A percentile compares a stretch with the other conserved stretches of the same genome.
Conservation (phyloP, 1,139 yeast species). For the Pichia sp. region DNA sequence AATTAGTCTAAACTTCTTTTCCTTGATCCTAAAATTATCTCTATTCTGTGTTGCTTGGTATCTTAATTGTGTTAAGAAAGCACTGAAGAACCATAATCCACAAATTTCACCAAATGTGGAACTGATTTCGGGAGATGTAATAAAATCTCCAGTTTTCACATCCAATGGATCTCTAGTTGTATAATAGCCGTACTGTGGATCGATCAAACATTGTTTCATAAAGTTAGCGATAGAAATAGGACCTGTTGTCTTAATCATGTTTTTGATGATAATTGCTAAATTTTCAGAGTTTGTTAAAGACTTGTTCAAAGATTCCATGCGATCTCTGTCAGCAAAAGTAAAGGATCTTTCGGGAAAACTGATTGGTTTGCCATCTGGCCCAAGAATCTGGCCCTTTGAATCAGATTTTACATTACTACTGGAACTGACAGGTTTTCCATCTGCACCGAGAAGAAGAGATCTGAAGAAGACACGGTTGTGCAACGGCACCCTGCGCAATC, state of each 20-base stretch:
- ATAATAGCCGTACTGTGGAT: slow-evolving; percentile 75
- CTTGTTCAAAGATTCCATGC: slow-evolving; percentile 5
- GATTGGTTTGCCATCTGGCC: slow-evolving; percentile 14
- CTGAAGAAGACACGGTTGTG: slow-evolving; percentile 2
- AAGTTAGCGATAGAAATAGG: slow-evolving; percentile 69
- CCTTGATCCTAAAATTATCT: slow-evolving; percentile 19
- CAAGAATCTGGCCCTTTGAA: no score
- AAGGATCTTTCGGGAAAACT: slow-evolving; percentile 2
- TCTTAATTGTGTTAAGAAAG: slow-evolving; percentile 51
- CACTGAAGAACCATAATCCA: slow-evolving; percentile 64
- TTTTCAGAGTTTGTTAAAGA: slow-evolving; percentile 13
- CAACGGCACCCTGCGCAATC: no score
- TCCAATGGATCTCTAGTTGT: slow-evolving; percentile 75
- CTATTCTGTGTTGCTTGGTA: slow-evolving; percentile 37
- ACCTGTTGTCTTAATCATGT: slow-evolving; percentile 64
- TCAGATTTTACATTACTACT: no score
- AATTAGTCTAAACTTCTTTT: slow-evolving; percentile 44
- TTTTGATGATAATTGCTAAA: slow-evolving; percentile 34
- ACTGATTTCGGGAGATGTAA: slow-evolving; percentile 83
- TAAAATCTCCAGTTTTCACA: slow-evolving; percentile 57
- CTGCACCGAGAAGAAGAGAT: slow-evolving; percentile 7
- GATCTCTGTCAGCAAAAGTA: slow-evolving; percentile 2
- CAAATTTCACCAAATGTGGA: slow-evolving; percentile 84
- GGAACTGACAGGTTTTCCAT: slow-evolving; percentile 9
- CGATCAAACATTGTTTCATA: slow-evolving; percentile 79